Evolutionary conservation across 1,284 basidiomycete species (phyloP), one percentile per base, ranked within the genome.

Genomic region (Salmacisia buchloeana): DNA sequence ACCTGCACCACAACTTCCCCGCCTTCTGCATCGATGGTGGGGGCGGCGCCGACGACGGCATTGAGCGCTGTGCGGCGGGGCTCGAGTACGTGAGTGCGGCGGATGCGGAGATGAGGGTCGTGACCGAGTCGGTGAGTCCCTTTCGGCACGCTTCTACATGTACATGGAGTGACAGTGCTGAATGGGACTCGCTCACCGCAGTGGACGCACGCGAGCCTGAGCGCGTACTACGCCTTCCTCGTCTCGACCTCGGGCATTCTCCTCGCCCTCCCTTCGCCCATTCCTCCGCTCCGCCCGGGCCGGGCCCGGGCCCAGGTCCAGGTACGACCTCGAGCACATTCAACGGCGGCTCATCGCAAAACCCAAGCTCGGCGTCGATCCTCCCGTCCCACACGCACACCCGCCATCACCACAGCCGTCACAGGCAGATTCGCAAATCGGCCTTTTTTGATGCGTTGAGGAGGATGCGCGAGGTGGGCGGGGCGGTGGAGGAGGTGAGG

Each of bases 1-100:
- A 97, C 79, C 84, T 94, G 2, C 93, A 97, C 69, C 92, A 97
- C 76, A 97, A 97, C 77, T 91, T 93, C 67, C 85, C 88, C 0
- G 86, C 88, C 60, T 98, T 92, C 77, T 92, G 89, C 73, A 81
- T 85, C 41, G 86, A 88, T n/a, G n/a, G n/a, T n/a, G n/a, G n/a
- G n/a, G n/a, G n/a, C n/a, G n/a, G n/a, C n/a, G n/a, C n/a, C n/a
- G n/a, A n/a, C n/a, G n/a, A n/a, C n/a, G n/a, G n/a, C 29, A 78
- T 94, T 0, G 90, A 94, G 3, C 83, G 97, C 65, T 88, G 88
- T 66, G 85, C 85, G 2, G 83, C 82, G 0, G 81, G 92, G 1
- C 82, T 87, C 23, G 93, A 97, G 34, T 87, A 86, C 76, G 81
- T 97, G 61, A 94, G 92, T 70, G 86, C 85, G 81, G 84, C 89